Evolutionary conservation across 768 basidiomycete genomes (phyloP).

Genomic region (Strobilomyces dryophilus): DNA sequence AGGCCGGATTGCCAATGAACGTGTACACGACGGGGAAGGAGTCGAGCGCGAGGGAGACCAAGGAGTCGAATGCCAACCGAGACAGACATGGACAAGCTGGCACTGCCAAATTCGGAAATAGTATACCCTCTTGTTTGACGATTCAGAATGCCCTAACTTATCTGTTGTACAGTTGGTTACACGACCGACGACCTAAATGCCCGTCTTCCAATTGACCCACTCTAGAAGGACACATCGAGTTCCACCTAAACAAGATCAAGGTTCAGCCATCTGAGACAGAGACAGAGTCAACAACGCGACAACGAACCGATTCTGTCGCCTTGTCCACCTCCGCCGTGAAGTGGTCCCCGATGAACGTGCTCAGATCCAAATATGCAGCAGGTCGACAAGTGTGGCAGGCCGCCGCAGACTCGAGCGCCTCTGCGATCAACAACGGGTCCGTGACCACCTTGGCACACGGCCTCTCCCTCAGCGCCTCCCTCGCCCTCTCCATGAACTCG

Average conservation of each 20-base stretch:
- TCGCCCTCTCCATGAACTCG: slow-evolving; percentile 32
- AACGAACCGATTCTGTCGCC: slow-evolving; percentile 26
- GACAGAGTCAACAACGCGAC: slow-evolving; percentile 3
- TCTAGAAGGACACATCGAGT: slow-evolving; percentile 29
- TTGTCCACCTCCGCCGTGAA: slow-evolving; percentile 29
- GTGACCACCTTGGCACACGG: slow-evolving; percentile 29
- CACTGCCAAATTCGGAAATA: slow-evolving; percentile 9
- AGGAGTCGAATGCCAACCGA: background rate
- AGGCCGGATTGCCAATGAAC: background rate
- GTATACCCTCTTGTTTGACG: no score
- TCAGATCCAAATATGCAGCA: slow-evolving; percentile 29
- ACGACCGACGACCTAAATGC: background rate
- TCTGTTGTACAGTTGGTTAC: slow-evolving; percentile 11
- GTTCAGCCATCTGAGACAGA: slow-evolving; percentile 8
- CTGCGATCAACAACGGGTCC: slow-evolving; percentile 29
- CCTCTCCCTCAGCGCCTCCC: slow-evolving; percentile 28
- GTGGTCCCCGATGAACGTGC: slow-evolving; percentile 29
- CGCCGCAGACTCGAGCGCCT: slow-evolving; percentile 27
- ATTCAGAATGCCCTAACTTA: background rate
- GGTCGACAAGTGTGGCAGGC: slow-evolving; percentile 29
- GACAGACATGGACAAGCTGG: slow-evolving; percentile 11
- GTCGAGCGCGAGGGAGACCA: slow-evolving; percentile 8
- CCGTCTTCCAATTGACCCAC: background rate
- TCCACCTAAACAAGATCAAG: slow-evolving; percentile 23
- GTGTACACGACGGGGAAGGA: background rate